phyloP scores from a whole-genome alignment of 2,329 filamentous ascomycete genomes.

The Westerdykella aurantiaca region DNA sequence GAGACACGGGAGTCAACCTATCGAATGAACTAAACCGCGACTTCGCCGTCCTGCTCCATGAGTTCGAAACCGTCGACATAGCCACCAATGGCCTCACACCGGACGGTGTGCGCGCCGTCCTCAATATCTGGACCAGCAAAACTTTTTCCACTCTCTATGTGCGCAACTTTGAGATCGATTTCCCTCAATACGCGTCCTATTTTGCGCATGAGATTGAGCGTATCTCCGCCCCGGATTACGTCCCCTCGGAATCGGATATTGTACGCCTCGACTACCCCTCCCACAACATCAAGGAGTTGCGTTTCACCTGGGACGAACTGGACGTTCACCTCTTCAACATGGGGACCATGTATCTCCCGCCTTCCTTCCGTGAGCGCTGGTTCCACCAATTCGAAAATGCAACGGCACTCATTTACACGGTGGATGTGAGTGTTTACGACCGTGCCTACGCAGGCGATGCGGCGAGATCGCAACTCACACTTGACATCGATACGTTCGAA shows the following conservation, averaged over 20 bases:
- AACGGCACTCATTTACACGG: conserved; percentile 28
- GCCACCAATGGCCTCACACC: conserved; percentile 15
- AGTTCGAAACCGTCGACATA: conserved; percentile 27
- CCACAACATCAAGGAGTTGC: conserved; percentile 30
- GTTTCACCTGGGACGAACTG: conserved; percentile 33
- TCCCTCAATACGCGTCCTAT: conserved; percentile 32
- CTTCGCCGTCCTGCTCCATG: conserved; percentile 31
- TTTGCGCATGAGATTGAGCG: conserved; percentile 25
- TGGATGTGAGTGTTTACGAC: conserved; percentile 32
- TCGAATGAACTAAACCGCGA: conserved; percentile 20
- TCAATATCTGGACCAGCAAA: conserved; percentile 24
- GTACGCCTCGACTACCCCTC: conserved; percentile 27
- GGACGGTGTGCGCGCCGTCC: conserved; percentile 23
- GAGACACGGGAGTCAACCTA: conserved; percentile 30
- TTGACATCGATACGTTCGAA: conserved; percentile 30
- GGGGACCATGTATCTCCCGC: conserved; percentile 21
- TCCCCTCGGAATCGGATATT: conserved; percentile 32
- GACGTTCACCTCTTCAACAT: conserved; percentile 35
- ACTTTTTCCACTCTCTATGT: conserved; percentile 30
- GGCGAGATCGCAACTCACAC: conserved; percentile 23
- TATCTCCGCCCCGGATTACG: conserved; percentile 23
- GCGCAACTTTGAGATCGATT: conserved; percentile 34
- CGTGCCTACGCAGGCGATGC: conserved; percentile 23
- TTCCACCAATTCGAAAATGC: conserved; percentile 33
- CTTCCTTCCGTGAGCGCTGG: conserved; percentile 32